phyloP scores from a whole-genome alignment of 75 land plant species.

The Sequoia sempervirens region DNA sequence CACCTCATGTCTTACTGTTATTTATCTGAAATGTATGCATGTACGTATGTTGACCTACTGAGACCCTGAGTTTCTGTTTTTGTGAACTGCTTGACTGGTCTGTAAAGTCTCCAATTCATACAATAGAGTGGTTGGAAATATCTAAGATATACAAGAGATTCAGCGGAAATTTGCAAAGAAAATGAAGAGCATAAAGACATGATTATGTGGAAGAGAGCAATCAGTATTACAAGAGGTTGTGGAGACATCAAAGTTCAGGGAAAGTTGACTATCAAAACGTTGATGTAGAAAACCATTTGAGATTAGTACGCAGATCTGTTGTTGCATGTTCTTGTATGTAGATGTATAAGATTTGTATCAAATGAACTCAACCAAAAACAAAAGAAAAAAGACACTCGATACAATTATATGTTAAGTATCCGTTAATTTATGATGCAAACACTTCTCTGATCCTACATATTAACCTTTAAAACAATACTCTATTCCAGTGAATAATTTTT shows the following conservation, averaged over 20 bases:
- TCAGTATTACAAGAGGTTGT: background rate
- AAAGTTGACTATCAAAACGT: background rate
- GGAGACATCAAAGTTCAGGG: background rate
- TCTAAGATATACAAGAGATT: background rate
- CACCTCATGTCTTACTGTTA: background rate
- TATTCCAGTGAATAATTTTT: too few species aligned
- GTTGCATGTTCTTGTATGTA: background rate
- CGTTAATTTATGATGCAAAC: too few species aligned
- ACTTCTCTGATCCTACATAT: too few species aligned
- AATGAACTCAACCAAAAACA: background rate
- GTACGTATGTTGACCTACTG: background rate
- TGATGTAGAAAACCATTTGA: background rate
- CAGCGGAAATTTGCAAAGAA: background rate
- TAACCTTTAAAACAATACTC: too few species aligned
- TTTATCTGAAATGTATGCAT: background rate
- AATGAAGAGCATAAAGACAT: background rate
- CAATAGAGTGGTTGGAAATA: background rate
- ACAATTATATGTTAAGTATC: too few species aligned
- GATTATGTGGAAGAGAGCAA: background rate
- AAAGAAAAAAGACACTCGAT: background rate
- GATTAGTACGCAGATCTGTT: background rate
- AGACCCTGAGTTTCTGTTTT: background rate
- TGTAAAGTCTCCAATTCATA: background rate
- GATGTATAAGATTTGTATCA: background rate
- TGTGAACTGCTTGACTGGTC: background rate